A percentile compares a stretch with the other conserved stretches of the same genome.
Conservation (phyloP, 2,329 filamentous ascomycete genomes). For the Clarireedia sp. region DNA sequence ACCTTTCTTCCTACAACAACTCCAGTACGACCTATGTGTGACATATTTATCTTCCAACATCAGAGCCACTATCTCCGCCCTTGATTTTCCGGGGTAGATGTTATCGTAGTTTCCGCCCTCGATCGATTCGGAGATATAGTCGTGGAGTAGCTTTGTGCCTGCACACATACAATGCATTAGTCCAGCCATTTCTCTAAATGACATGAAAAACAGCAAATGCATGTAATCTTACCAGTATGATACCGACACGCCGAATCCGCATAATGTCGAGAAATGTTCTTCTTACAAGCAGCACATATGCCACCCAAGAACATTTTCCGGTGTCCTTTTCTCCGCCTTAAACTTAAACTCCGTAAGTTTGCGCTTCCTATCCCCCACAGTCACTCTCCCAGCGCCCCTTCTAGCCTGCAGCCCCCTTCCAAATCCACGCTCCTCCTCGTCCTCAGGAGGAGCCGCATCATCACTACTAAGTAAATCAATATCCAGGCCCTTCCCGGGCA, state of each 20-base stretch:
- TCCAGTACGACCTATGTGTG: background rate
- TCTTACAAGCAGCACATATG: background rate
- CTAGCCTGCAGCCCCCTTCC: background rate
- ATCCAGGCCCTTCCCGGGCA: background rate
- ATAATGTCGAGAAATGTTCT: background rate
- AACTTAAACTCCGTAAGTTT: background rate
- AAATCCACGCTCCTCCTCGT: background rate
- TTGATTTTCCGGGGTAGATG: too few relatives aligned
- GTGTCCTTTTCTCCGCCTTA: too few relatives aligned
- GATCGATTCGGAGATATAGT: background rate
- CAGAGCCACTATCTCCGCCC: too few relatives aligned
- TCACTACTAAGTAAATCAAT: constrained; percentile 1
- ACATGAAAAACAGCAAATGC: too few relatives aligned
- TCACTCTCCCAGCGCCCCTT: background rate
- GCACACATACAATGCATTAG: background rate
- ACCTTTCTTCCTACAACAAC: background rate
- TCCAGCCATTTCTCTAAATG: too few relatives aligned
- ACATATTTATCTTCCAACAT: too few relatives aligned
- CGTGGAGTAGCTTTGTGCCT: background rate
- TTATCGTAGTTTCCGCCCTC: background rate
- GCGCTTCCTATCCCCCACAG: background rate
- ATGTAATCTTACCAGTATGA: background rate
- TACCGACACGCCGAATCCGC: background rate
- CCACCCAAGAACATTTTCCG: background rate
- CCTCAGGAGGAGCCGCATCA: background rate